Conservation (phyloP, 1,284 basidiomycete genomes). For the Cryptococcus jaspeensis region DNA sequence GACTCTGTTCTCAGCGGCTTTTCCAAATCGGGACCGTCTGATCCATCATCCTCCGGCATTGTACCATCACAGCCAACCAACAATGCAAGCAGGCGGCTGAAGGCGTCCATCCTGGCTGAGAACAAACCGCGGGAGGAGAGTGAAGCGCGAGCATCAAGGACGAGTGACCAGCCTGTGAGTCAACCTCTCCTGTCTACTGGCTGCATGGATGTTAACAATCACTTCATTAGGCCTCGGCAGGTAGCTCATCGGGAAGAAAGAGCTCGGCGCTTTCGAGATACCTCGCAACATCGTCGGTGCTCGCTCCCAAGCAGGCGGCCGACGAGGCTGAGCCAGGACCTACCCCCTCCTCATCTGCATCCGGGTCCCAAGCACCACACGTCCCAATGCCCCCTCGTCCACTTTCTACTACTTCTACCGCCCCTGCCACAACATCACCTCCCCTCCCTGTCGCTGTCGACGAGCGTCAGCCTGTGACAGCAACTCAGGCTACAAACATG, state of each 20-base stretch:
- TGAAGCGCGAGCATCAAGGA: too few relatives aligned
- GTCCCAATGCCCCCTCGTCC: too few relatives aligned
- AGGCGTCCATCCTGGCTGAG: neutral
- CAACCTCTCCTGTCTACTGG: too few relatives aligned
- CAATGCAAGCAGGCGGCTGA: conserved; percentile 7
- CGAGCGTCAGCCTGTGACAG: neutral
- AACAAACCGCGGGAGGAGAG: too few relatives aligned
- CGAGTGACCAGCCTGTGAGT: too few relatives aligned
- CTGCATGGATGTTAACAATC: too few relatives aligned
- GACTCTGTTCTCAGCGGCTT: neutral
- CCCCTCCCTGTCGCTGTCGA: neutral
- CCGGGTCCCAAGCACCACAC: neutral
- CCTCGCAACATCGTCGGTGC: conserved; percentile 8
- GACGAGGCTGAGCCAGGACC: neutral
- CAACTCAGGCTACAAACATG: neutral
- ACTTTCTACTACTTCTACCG: neutral
- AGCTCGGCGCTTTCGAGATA: conserved; percentile 11
- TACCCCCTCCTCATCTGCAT: neutral
- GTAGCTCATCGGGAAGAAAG: too few relatives aligned
- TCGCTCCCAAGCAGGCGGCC: neutral
- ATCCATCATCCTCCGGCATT: too few relatives aligned
- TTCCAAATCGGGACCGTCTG: neutral
- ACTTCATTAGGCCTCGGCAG: too few relatives aligned
- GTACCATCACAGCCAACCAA: neutral
- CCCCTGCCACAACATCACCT: neutral